phyloP scores from a whole-genome alignment of 176 grass and related monocot genomes.

The Hyparrhenia diplandra region DNA sequence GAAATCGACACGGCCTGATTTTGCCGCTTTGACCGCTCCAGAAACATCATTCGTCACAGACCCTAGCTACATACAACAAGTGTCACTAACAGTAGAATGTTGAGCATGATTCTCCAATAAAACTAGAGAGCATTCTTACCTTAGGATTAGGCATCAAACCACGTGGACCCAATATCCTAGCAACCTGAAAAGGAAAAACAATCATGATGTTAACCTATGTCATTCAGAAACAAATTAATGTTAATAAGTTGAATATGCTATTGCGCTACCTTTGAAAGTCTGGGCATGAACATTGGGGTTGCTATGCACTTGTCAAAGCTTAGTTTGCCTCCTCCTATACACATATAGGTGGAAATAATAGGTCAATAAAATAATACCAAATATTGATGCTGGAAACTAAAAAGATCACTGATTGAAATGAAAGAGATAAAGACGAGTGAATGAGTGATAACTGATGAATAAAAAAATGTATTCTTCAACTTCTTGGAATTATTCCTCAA shows the following conservation, averaged over 20 bases:
- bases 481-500: background rate
- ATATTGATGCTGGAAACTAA: slow-evolving; percentile 12
- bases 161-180: slow-evolving; percentile 93
- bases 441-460: background rate
- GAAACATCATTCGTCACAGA: slow-evolving; percentile 95
- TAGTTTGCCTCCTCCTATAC: slow-evolving; percentile 84
- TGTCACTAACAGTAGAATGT: slow-evolving; percentile 8
- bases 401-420: background rate
- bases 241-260: slow-evolving; percentile 9
- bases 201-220: background rate
- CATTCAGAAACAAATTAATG: slow-evolving; percentile 6
- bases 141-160: slow-evolving; percentile 99
- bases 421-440: background rate
- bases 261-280: slow-evolving; percentile 73
- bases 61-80: slow-evolving; percentile 59
- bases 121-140: slow-evolving; percentile 43
- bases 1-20: slow-evolving; percentile 91
- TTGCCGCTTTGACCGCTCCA: slow-evolving; percentile 78
- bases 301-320: slow-evolving; percentile 98
- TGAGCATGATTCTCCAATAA: slow-evolving; percentile 10
- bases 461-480: background rate
- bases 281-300: slow-evolving; percentile 96
- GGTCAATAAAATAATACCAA: slow-evolving; percentile 4
- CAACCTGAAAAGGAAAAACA: slow-evolving; percentile 51
- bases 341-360: slow-evolving; percentile 1